These are phyloP conservation scores for Arabidopsis hybrid DNA, from an alignment of 441 rosid genomes.

Conservation along the genomic window DNA sequence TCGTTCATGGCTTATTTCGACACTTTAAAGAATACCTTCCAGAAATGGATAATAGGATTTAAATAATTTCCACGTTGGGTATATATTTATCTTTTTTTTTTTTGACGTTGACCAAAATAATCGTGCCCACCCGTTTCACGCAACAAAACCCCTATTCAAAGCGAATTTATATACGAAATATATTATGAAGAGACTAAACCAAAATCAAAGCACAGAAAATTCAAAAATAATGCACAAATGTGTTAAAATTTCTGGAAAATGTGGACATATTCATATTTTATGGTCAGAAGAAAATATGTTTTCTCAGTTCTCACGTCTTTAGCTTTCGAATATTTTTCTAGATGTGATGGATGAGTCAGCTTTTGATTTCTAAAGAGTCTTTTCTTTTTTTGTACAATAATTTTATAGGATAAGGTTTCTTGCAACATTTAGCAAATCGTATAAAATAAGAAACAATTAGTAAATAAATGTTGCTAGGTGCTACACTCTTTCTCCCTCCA, in stretches of 20 bases:
- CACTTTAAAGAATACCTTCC: not conserved
- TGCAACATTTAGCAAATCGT: not conserved
- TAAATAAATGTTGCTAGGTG: not conserved
- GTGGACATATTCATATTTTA: not conserved
- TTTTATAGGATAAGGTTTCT: constrained; percentile 33
- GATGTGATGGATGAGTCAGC: constrained; percentile 34
- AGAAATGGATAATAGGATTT: not conserved
- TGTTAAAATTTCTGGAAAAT: not conserved
- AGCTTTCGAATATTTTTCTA: not conserved
- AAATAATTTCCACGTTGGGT: not conserved
- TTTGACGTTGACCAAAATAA: constrained; percentile 7
- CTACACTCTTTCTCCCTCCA: not conserved
- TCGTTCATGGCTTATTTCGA: not conserved
- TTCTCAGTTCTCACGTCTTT: constrained; percentile 18
- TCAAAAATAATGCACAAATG: not conserved
- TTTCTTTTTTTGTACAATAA: not conserved
- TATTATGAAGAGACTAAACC: not conserved
- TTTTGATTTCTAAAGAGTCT: not conserved
- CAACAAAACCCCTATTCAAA: constrained; percentile 5
- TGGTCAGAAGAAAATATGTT: not conserved
- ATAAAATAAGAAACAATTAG: constrained; percentile 5
- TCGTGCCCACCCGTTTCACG: constrained; percentile 13
- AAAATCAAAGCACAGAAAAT: constrained; percentile 7
- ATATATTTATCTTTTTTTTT: no score
- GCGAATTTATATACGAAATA: constrained; percentile 5